Evolutionary conservation across 1,139 yeast species (phyloP), one percentile per base, ranked within the genome.

Genomic region (Pichia sp.): DNA sequence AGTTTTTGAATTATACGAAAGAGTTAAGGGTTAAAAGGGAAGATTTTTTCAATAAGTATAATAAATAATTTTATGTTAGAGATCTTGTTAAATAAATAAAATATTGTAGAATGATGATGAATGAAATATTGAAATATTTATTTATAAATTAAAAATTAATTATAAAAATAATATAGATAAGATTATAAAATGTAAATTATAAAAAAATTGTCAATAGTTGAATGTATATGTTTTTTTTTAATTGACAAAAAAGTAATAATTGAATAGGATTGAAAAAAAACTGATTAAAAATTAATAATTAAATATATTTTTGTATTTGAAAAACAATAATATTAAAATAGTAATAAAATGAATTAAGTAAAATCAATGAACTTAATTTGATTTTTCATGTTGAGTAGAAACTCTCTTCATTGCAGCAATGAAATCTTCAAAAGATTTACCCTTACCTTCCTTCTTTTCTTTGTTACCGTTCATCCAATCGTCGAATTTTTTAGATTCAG

Each of bases 321-420:
- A 36, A 36, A 19, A 19, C 41, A 36, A 36, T 36, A 36, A 36
- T 39, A 38, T 38, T 38, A 38, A 38, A 39, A 25, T 39, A 8
- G n/a, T 22, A 13, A 25, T 22, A 39, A 22, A 14, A 2, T 39
- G 7, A 39, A 39, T 22, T 39, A 39, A 39, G 19, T 19, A 22
- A 31, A 44, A 44, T 44, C 27, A 30, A 18, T 18, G n/a, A 30
- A 31, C 25, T 55, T 63, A 67, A 56, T 61, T 58, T 22, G 84
- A 79, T 72, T 80, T 80, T 81, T 90, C 97, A 79, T 90, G 97
- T 79, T 89, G 96, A 75, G 96, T 90, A 65, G 96, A 90, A 63
- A 90, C 96, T 82, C 97, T 87, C 81, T 87, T 93, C 96, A 90
- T 89, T 68, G 96, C 89, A 68, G 88, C 89, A 73, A 90, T 81